These are phyloP conservation scores for Metarhizium album DNA, from an alignment of 2,329 filamentous ascomycete species.

Conservation along the genomic window DNA sequence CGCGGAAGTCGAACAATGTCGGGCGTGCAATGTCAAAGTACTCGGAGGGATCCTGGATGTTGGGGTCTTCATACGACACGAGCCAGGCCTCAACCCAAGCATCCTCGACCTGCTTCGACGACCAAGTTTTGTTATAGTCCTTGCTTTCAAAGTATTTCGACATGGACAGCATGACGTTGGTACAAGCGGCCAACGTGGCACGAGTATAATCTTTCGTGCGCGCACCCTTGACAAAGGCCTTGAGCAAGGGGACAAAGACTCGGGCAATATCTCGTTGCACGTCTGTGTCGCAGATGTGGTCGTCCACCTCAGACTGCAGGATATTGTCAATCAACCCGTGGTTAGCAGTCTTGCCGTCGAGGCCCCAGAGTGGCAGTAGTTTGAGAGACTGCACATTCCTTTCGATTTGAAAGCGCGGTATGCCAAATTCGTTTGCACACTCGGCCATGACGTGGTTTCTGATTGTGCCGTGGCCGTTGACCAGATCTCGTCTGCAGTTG, in stretches of 20 bases:
- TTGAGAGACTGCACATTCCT: slow-evolving; percentile 43
- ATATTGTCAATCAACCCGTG: slow-evolving; percentile 44
- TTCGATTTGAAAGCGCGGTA: slow-evolving; percentile 44
- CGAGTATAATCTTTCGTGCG: slow-evolving; percentile 32
- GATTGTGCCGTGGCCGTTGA: slow-evolving; percentile 41
- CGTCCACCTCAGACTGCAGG: slow-evolving; percentile 38
- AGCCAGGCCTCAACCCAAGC: slow-evolving; percentile 40
- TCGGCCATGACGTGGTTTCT: slow-evolving; percentile 45
- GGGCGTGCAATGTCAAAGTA: slow-evolving; percentile 24
- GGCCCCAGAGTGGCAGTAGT: slow-evolving; percentile 41
- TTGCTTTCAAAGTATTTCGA: slow-evolving; percentile 40
- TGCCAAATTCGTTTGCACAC: slow-evolving; percentile 43
- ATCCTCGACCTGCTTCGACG: slow-evolving; percentile 32
- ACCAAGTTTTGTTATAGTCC: slow-evolving; percentile 39
- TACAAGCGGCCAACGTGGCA: slow-evolving; percentile 32
- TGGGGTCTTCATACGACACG: slow-evolving; percentile 30
- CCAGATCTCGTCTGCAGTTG: slow-evolving; percentile 42
- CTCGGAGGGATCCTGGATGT: slow-evolving; percentile 20
- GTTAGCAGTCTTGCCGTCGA: slow-evolving; percentile 40
- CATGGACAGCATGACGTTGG: slow-evolving; percentile 36
- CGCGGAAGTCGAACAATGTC: slow-evolving; percentile 23
- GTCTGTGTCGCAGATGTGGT: slow-evolving; percentile 30
- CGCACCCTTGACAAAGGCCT: slow-evolving; percentile 37
- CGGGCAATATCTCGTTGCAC: slow-evolving; percentile 34
- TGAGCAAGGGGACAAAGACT: slow-evolving; percentile 43